Evolutionary conservation across 495 filamentous ascomycete species (phyloP), one percentile per base, ranked within the genome.

Genomic region (Penicillium maclennaniae): DNA sequence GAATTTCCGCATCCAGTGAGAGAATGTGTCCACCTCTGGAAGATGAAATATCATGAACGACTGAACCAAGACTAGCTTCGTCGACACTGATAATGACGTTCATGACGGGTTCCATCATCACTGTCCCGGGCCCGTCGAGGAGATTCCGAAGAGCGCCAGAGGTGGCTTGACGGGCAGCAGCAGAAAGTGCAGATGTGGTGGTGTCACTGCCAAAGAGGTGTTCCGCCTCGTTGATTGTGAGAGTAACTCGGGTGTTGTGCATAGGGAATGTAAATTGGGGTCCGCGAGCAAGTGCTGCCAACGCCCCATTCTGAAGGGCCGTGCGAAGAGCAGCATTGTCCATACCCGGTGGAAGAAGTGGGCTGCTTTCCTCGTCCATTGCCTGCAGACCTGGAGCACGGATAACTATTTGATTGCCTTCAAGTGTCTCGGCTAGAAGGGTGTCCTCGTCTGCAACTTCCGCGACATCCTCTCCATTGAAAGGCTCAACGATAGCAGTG

Each of bases 41-140:
- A 12, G 89, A 83, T 15, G 82, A 86, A 38, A 99, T 79, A 61
- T 99, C 95, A 54, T 93, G 90, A 40, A 95, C 88, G n/a, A 99
- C 89, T 3, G 82, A 78, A 12, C 91, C 89, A 17, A 96, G 80
- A 21, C 81, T 83, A 14, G 78, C 79, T 72, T 97, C 93, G 61
- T 92, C 87, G 49, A 92, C 86, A 66, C 77, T 80, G 61, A 99
- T 92, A 16, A 82, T 83, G 9, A 89, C 91, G 55, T 84, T 81
- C 87, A 96, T 95, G 23, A 97, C 85, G 0, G 92, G 92, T 67
- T 99, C 95, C 77, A 97, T 88, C 41, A 99, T 73, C 1, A 78
- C 80, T 5, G 87, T 79, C 1, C 71, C 71, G 0, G 69, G 59
- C 8, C 53, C 54, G 19, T 62, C 37, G 36, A 66, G 37, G 23